A percentile compares a stretch with the other conserved stretches of the same genome.
These are phyloP conservation scores for Pythium brachiatum DNA, from an alignment of 352 stramenopile genomes.

Conservation along the genomic window DNA sequence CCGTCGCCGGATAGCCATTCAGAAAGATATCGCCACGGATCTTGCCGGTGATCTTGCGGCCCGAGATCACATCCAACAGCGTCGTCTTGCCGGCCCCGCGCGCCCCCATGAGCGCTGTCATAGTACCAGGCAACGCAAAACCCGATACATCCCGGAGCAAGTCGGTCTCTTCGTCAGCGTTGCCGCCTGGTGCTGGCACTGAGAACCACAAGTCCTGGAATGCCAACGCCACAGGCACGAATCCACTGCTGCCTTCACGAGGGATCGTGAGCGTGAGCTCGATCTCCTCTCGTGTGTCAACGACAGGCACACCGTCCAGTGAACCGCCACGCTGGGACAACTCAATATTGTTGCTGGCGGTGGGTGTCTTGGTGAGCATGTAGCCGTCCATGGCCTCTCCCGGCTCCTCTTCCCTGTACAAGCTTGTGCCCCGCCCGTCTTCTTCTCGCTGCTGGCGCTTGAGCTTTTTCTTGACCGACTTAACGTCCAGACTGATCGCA, in stretches of 20 bases:
- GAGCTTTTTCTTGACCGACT: slow-evolving; percentile 11
- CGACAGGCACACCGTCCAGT: background rate
- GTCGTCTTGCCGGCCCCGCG: slow-evolving; percentile 92
- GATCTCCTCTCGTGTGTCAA: background rate
- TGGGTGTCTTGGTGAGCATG: slow-evolving; percentile 16
- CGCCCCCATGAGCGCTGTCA: slow-evolving; percentile 71
- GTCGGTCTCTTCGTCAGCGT: slow-evolving; percentile 36
- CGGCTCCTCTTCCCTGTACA: background rate
- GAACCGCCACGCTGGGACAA: background rate
- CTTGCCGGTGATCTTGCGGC: slow-evolving; percentile 87
- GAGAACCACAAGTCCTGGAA: slow-evolving; percentile 37
- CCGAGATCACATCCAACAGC: slow-evolving; percentile 93
- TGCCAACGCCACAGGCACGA: slow-evolving; percentile 29
- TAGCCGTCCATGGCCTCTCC: slow-evolving; percentile 21
- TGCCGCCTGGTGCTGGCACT: slow-evolving; percentile 19
- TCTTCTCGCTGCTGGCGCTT: slow-evolving; percentile 10
- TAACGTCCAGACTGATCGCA: slow-evolving; percentile 22
- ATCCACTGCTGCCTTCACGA: slow-evolving; percentile 15
- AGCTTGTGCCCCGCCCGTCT: slow-evolving; percentile 1
- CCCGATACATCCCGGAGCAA: slow-evolving; percentile 48
- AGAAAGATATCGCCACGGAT: slow-evolving; percentile 84
- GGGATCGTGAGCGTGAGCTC: slow-evolving; percentile 21
- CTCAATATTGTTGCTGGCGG: background rate
- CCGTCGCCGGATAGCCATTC: slow-evolving; percentile 82
- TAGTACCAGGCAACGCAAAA: slow-evolving; percentile 31